These are phyloP conservation scores for Nakazawaea holstii DNA, from an alignment of 805 yeast species.

Conservation along the genomic window DNA sequence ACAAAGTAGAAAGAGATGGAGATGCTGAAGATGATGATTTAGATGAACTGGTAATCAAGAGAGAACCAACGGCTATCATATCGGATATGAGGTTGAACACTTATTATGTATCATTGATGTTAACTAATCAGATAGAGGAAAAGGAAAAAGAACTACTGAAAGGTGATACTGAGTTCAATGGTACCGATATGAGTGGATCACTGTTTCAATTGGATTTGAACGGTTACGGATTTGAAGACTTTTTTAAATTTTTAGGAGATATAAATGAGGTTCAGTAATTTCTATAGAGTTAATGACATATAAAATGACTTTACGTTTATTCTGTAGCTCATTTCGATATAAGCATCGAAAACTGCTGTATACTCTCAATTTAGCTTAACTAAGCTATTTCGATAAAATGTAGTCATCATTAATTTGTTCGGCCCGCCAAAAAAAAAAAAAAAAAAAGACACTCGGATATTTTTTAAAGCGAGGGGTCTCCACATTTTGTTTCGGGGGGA, in stretches of 20 bases:
- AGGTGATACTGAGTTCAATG: constrained; percentile 1
- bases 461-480: no score
- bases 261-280: constrained; percentile 12
- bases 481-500: no score
- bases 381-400: no score
- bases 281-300: background rate
- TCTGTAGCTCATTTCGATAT: no score
- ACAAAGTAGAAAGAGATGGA: constrained; percentile 16
- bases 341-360: no score
- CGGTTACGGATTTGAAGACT: constrained; percentile 21
- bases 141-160: constrained; percentile 9
- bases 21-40: constrained; percentile 22
- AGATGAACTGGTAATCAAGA: constrained; percentile 16
- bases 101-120: constrained; percentile 24
- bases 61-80: constrained; percentile 31
- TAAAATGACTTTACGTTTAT: no score
- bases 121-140: constrained; percentile 19
- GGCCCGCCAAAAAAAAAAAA: no score
- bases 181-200: constrained; percentile 12
- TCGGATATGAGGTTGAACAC: constrained; percentile 28
- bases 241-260: constrained; percentile 23
- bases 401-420: no score
- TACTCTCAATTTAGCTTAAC: no score
- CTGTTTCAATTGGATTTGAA: constrained; percentile 17
- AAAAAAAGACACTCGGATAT: no score